Evolutionary conservation across 1,284 basidiomycete genomes (phyloP).

Genomic region (Cronartium ribicola): DNA sequence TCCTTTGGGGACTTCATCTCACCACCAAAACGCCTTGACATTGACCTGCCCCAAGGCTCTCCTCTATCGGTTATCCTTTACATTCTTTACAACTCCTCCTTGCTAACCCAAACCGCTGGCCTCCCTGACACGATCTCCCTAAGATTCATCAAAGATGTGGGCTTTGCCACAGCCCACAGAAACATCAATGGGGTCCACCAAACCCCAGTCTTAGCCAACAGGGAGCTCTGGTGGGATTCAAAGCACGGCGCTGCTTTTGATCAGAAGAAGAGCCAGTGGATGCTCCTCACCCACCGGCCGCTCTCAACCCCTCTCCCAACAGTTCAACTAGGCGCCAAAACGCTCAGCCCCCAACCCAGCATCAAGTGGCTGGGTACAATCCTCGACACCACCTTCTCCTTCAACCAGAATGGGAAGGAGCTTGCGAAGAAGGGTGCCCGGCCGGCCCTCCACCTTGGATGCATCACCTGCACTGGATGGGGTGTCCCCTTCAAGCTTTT

Average conservation of each 20-base stretch:
- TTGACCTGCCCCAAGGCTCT: constrained; percentile 13
- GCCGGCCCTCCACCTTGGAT: neutral
- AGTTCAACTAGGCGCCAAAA: neutral
- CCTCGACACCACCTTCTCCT: neutral
- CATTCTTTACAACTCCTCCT: constrained; percentile 8
- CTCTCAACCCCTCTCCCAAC: neutral
- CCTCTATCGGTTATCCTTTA: constrained; percentile 18
- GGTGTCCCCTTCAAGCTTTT: neutral
- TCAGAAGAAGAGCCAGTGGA: neutral
- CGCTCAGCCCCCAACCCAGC: neutral
- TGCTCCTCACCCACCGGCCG: neutral
- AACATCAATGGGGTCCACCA: neutral
- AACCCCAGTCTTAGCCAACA: neutral
- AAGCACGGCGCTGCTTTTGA: constrained; percentile 16
- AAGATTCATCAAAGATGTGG: constrained; percentile 17
- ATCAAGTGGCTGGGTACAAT: neutral
- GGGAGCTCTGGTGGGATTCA: neutral
- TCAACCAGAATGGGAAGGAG: neutral
- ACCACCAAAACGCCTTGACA: neutral
- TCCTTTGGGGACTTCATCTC: neutral
- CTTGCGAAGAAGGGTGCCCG: neutral
- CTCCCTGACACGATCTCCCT: neutral
- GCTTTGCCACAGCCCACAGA: neutral
- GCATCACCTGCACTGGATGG: neutral
- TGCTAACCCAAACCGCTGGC: neutral